Evolutionary conservation across 805 yeast species (phyloP).

Genomic region (Candida coquimbonensis): DNA sequence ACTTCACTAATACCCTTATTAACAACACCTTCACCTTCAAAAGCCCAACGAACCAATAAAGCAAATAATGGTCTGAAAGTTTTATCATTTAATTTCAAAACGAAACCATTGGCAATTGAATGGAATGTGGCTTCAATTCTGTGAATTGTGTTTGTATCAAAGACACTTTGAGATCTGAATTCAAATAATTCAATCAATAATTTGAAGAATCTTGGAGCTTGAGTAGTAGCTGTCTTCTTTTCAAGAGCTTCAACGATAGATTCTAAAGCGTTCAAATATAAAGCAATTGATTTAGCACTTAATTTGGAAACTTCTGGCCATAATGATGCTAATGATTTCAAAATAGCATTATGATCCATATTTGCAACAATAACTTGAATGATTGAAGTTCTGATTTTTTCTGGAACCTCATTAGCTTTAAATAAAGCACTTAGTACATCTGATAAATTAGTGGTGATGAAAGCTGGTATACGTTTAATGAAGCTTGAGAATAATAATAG

Average conservation of each 20-base stretch:
- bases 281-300: slow-evolving; percentile 48
- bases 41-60: slow-evolving; percentile 83
- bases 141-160: slow-evolving; percentile 67
- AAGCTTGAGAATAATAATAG: slow-evolving; percentile 67
- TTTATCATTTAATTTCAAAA: slow-evolving; percentile 89
- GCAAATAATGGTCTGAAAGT: slow-evolving; percentile 90
- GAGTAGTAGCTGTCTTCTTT: slow-evolving; percentile 68
- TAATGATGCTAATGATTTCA: slow-evolving; percentile 52
- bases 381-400: slow-evolving; percentile 52
- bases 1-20: slow-evolving; percentile 38
- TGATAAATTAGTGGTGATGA: slow-evolving; percentile 61
- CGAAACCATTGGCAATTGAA: slow-evolving; percentile 64
- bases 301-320: slow-evolving; percentile 45
- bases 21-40: slow-evolving; percentile 68
- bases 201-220: slow-evolving; percentile 59
- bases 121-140: slow-evolving; percentile 76
- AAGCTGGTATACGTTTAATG: slow-evolving; percentile 79
- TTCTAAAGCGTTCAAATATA: slow-evolving; percentile 64
- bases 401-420: slow-evolving; percentile 51
- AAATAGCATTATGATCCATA: slow-evolving; percentile 56
- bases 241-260: slow-evolving; percentile 58
- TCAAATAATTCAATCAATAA: slow-evolving; percentile 69
- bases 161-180: slow-evolving; percentile 49
- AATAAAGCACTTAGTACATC: slow-evolving; percentile 55
- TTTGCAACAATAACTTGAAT: slow-evolving; percentile 56